phyloP scores from a whole-genome alignment of 208 protist species.

The Trypanosoma congolense region DNA sequence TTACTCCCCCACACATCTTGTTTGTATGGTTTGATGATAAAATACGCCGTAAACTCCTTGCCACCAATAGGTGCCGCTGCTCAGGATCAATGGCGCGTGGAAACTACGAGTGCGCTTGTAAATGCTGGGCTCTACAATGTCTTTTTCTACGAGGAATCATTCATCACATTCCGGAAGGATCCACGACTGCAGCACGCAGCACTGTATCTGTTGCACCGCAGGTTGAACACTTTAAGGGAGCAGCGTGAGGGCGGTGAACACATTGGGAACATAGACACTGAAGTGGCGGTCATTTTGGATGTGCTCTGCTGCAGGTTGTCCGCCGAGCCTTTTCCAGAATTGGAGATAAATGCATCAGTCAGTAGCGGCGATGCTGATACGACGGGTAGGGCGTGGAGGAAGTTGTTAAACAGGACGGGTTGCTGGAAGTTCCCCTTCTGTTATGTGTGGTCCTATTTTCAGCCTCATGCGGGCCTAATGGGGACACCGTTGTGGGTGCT shows the following conservation, averaged over 20 bases:
- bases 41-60: conserved; percentile 17
- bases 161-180: neutral
- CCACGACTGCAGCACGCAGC: neutral
- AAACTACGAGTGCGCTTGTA: conserved; percentile 26
- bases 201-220: neutral
- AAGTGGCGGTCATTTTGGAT: neutral
- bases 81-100: conserved; percentile 2
- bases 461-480: neutral
- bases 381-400: neutral
- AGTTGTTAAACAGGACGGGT: neutral
- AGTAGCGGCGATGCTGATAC: neutral
- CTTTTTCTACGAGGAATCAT: conserved; percentile 21
- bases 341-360: neutral
- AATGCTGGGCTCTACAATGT: conserved; percentile 37
- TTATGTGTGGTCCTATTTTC: neutral
- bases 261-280: neutral
- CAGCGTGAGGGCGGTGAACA: neutral
- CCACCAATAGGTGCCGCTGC: conserved; percentile 5
- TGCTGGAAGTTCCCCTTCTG: neutral
- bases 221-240: neutral
- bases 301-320: neutral
- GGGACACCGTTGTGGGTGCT: neutral
- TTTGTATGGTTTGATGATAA: conserved; percentile 20
- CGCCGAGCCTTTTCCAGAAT: neutral
- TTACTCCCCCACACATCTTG: conserved; percentile 13